Base-by-base conservation (phyloP, 1,139 yeast species). In the Lipomyces yarrowii region DNA sequence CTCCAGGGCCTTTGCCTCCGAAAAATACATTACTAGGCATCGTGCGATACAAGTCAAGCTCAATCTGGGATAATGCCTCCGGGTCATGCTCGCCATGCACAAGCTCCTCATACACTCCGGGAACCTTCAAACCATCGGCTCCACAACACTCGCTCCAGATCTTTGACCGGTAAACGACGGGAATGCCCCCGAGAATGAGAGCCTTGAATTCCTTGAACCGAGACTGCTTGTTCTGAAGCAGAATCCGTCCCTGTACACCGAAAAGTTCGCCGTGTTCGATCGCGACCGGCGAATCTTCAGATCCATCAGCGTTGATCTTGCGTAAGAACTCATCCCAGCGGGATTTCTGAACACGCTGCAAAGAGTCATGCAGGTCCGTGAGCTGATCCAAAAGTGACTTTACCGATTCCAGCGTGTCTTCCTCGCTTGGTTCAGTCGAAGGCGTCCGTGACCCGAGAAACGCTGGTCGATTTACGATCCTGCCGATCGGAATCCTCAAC, bases 21-120 rank as follows among this genome's bases (percentile, higher is more conserved):
- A 86, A 86, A 73, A 83, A 84, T 13, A 83, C 82, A 70, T 86
- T 86, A 60, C 82, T 78, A 0, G 88, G 87, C 78, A 86, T 80
- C 0, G 89, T 86, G 37, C 89, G 77, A 68, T 83, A 83, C 46
- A 86, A 74, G 69, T 86, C 89, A 60, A 86, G 76, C 57, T 85
- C 82, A 42, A 86, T 84, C 70, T 86, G 89, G 21, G 78, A 76
- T n/a, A 84, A 77, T 15, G 84, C 80, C 18, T 77, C 79, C 3
- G 70, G 69, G n/a, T 81, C 73, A 13, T 60, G 63, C n/a, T 67
- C 63, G 26, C 67, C 71, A 21, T 63, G 66, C 23, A 73, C 67
- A 48, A 78, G 70, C 18, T 65, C 68, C 59, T 81, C 82, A 71
- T 83, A 86, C 60, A 83, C 84, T 0, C 87, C 87, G 4, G 87